These are phyloP conservation scores for Hypoxylon sp. DNA, from an alignment of 2,329 filamentous ascomycete genomes.

Conservation along the genomic window DNA sequence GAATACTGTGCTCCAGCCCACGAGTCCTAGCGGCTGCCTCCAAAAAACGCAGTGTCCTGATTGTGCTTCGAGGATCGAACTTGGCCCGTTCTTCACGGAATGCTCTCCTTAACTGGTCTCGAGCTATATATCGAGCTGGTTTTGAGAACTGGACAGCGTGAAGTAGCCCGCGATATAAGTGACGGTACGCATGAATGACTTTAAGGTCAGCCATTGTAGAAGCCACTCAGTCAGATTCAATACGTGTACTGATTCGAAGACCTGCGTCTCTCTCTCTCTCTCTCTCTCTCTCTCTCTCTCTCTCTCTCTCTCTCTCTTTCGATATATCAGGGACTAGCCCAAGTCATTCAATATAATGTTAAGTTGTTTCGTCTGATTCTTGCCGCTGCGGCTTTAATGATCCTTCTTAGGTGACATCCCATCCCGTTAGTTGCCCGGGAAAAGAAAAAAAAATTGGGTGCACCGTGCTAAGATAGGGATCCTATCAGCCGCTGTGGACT, in stretches of 20 bases:
- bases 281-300: too few species aligned
- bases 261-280: neutral
- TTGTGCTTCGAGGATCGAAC: constrained; percentile 66
- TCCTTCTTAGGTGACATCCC: constrained; percentile 3
- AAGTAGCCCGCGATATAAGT: constrained; percentile 75
- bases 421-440: constrained; percentile 5
- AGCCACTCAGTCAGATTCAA: neutral
- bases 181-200: constrained; percentile 75
- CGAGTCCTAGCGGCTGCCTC: constrained; percentile 71
- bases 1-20: constrained; percentile 78
- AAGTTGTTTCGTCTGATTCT: neutral
- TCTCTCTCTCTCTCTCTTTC: too few species aligned
- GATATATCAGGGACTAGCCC: neutral
- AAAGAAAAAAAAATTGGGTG: constrained; percentile 17
- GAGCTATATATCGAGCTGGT: constrained; percentile 73
- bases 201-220: constrained; percentile 55
- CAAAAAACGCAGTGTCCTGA: constrained; percentile 78
- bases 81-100: constrained; percentile 65
- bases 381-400: constrained; percentile 2
- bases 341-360: constrained; percentile 2
- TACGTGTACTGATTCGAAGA: neutral
- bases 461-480: constrained; percentile 17
- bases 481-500: constrained; percentile 33
- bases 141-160: constrained; percentile 78
- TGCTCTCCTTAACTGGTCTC: constrained; percentile 69